Evolutionary conservation across 345 rosid species (phyloP), one percentile per base, ranked within the genome.

Genomic region (Euclidium syriacum): DNA sequence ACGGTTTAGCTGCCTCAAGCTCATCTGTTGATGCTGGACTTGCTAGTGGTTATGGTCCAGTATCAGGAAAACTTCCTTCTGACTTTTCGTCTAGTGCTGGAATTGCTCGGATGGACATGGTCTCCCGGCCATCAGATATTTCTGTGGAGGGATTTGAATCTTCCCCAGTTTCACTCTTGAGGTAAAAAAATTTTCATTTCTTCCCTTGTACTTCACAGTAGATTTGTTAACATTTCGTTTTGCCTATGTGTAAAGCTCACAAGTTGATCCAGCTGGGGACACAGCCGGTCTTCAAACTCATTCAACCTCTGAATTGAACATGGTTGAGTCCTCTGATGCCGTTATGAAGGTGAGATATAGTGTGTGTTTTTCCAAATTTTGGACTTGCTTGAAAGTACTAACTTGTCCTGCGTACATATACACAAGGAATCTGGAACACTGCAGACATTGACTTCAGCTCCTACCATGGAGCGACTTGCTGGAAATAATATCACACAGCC

Each of bases 401-500:
- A 72, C 10, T 4, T 38, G 17, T 41, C 39, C 51, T 70, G 51
- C 24, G 41, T 26, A 18, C 38, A 17, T 63, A 52, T 26, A 34
- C 58, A 15, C 41, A 61, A 87, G 87, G 87, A 80, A 64, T 26
- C 59, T 48, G 85, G 78, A 65, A 58, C 73, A 53, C 51, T 76
- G 26, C 96, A 82, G 60, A 64, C 75, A 19, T 62, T 78, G 62
- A 66, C 90, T 49, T 68, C 85, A 38, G 62, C 81, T 67, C 73
- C 75, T 65, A 76, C 79, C 55, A 40, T 83, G 52, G 98, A 88
- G 55, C 86, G 81, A 17, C 62, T 73, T 76, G 83, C 84, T 76
- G 89, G 84, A 52, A 79, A 64, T 63, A 78, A 75, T 68, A 67
- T 58, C 47, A 53, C 83, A 5, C 97, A 87, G 60, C 86, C 95